Percentiles rank a stretch among this genome's conserved stretches.
These are phyloP conservation scores for Yarrowia phangngaensis DNA, from an alignment of 805 yeast species.

Conservation along the genomic window DNA sequence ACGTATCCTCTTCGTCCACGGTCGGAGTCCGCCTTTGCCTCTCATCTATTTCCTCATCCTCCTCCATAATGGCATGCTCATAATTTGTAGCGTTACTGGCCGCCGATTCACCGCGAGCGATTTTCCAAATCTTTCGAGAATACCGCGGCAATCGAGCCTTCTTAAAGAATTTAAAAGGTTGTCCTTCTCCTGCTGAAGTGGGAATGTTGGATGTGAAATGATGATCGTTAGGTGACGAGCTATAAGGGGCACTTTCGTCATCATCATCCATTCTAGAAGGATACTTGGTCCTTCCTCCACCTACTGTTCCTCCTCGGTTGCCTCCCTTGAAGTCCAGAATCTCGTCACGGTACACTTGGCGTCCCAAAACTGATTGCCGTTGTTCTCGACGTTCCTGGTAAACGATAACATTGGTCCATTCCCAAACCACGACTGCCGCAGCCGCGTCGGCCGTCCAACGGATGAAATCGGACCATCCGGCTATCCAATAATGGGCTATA, in stretches of 20 bases:
- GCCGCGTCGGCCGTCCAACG: constrained; percentile 49
- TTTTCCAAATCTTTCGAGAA: constrained; percentile 25
- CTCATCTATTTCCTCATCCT: constrained; percentile 32
- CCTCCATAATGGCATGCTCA: constrained; percentile 19
- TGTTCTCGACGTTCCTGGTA: constrained; percentile 50
- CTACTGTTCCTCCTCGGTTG: constrained; percentile 23
- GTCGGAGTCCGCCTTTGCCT: constrained; percentile 8
- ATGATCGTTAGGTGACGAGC: constrained; percentile 23
- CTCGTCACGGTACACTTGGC: constrained; percentile 49
- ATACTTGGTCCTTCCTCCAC: constrained; percentile 4
- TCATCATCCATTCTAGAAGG: constrained; percentile 23
- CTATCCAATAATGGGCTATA: constrained; percentile 42
- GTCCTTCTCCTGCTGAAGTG: constrained; percentile 14
- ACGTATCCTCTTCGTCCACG: constrained; percentile 9
- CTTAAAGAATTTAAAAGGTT: constrained; percentile 10
- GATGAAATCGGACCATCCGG: constrained; percentile 50
- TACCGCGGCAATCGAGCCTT: constrained; percentile 6
- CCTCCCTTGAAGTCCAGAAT: constrained; percentile 26
- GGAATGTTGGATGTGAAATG: constrained; percentile 24
- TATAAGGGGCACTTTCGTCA: constrained; percentile 4
- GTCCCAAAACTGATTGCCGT: constrained; percentile 57
- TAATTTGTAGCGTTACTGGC: constrained; percentile 12
- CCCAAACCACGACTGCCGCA: constrained; percentile 57
- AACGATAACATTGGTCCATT: constrained; percentile 58
- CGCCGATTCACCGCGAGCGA: constrained; percentile 20